Evolutionary conservation across 306 rosid species (phyloP).

Genomic region (Alnus rubra): DNA sequence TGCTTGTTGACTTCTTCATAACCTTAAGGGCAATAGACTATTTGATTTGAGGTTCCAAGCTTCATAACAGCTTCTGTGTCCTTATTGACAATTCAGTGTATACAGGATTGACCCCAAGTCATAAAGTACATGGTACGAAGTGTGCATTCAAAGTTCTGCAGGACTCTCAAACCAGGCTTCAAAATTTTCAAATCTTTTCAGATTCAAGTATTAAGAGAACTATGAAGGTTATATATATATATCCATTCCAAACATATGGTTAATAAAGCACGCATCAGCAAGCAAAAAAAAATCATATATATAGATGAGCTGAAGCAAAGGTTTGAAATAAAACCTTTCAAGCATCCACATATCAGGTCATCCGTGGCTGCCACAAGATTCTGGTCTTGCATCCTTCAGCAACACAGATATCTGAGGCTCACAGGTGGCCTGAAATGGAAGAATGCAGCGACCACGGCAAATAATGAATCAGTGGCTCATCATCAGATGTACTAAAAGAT

Average conservation of each 20-base stretch:
- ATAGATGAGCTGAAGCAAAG: slow-evolving; percentile 29
- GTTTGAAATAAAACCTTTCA: slow-evolving; percentile 38
- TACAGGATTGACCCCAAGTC: not conserved
- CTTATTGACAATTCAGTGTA: not conserved
- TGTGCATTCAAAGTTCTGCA: not conserved
- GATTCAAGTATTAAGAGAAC: not conserved
- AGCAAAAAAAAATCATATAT: slow-evolving; percentile 21
- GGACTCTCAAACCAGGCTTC: not conserved
- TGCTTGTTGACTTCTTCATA: not conserved
- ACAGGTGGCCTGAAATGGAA: slow-evolving; percentile 51
- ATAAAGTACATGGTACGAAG: not conserved
- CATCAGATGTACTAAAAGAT: slow-evolving; percentile 38
- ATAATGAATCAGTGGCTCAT: slow-evolving; percentile 39
- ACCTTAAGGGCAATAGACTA: not conserved
- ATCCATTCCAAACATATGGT: slow-evolving; percentile 22
- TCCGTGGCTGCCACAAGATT: slow-evolving; percentile 50
- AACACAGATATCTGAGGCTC: slow-evolving; percentile 53
- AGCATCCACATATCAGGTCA: slow-evolving; percentile 40
- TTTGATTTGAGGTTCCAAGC: not conserved
- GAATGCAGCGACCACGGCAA: slow-evolving; percentile 41
- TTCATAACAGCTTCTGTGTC: not conserved
- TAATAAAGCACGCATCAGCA: slow-evolving; percentile 28
- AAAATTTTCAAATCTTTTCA: not conserved
- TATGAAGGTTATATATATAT: not conserved
- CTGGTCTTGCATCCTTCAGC: slow-evolving; percentile 45